Base-by-base conservation (phyloP, 768 basidiomycete genomes). In the Boletellus emodensis region DNA sequence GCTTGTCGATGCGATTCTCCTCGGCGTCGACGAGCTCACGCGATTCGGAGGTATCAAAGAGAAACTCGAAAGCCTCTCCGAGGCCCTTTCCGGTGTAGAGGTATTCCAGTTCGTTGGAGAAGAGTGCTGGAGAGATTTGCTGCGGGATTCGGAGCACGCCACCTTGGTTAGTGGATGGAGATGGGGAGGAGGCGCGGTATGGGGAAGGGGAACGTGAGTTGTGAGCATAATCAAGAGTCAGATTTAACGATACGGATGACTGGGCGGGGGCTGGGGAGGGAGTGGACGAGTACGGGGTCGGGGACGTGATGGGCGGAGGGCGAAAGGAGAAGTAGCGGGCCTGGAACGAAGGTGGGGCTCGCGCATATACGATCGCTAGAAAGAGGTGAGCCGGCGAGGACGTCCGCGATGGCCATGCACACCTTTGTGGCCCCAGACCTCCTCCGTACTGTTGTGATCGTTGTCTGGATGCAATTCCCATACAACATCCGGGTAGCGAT, bases 381-480 rank as follows among this genome's bases (percentile, higher is more conserved):
- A 37, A 14, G 44, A 14, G 6, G 44, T 56, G 15, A 56, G 55
- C 34, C 8, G 14, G 26, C 7, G 44, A 39, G 11, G 41, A 30
- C 17, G 43, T 3, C 1, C 1, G 15, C 11, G 34, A 38, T 24
- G 24, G 26, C 13, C 3, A 40, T 28, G 66, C 80, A 14, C 32
- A 95, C 94, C 94, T 81, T 97, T 95, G 69, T 98, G 95, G 4
- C 90, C 94, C 85, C 89, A 96, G 24, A 96, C 83, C 43, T 77
- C 74, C 14, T 80, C 83, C 3, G 62, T 58, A 26, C 70, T 59
- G 57, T 87, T 82, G 49, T 78, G 77, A 44, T 70, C 61, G 47
- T 69, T 73, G 52, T 76, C 75, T 44, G 78, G 78, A 30, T 80
- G 81, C 17, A 85, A 75, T 65, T 85, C 83, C 94, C 95, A 98